Conservation (phyloP, 257 asterid species). For the Eustoma russellianum region DNA sequence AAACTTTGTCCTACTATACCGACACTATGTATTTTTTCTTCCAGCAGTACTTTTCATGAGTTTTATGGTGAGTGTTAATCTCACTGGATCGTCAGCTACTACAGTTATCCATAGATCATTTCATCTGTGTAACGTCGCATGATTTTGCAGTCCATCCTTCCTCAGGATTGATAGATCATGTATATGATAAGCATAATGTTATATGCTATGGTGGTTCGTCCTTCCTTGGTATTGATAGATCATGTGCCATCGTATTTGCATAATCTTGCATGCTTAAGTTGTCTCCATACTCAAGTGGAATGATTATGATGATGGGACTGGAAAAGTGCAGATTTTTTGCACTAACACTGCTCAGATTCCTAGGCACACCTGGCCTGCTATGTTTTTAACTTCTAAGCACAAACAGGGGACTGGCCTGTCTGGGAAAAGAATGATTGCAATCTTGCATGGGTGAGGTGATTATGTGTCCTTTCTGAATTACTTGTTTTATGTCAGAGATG, state of each 20-base stretch:
- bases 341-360: too few relatives aligned
- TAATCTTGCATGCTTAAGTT: background rate
- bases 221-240: background rate
- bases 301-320: too few relatives aligned
- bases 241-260: too few relatives aligned
- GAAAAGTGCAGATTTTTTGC: too few relatives aligned
- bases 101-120: background rate
- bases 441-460: background rate
- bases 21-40: background rate
- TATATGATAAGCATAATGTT: too few relatives aligned
- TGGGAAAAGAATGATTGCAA: background rate
- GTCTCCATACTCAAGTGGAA: too few relatives aligned
- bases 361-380: too few relatives aligned
- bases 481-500: constrained; percentile 37
- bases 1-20: too few relatives aligned
- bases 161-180: background rate
- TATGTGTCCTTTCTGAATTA: background rate
- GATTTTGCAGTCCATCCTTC: too few relatives aligned
- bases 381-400: background rate
- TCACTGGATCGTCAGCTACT: background rate
- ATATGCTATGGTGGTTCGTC: background rate
- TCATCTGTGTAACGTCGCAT: too few relatives aligned
- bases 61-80: background rate
- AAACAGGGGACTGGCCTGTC: background rate
- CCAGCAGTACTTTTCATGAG: background rate